A percentile compares a stretch with the other conserved stretches of the same genome.
These are phyloP conservation scores for Amaranthus cruentus DNA, from an alignment of 148 eudicot species.

Conservation along the genomic window DNA sequence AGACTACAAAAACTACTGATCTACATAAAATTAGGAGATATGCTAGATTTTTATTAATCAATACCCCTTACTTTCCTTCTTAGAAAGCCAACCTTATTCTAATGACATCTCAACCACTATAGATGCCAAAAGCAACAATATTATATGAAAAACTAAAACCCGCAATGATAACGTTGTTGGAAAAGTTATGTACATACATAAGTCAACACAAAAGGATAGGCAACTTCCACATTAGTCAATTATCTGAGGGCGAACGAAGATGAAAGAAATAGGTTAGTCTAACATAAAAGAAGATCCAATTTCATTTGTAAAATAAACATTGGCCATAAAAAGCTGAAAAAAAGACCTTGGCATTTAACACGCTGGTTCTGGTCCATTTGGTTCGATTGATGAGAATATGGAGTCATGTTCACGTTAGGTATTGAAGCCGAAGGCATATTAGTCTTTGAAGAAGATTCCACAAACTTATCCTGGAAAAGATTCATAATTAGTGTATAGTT, in stretches of 20 bases:
- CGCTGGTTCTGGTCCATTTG: conserved; percentile 44
- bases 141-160: not conserved
- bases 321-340: not conserved
- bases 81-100: not conserved
- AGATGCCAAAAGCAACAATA: not conserved
- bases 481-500: conserved; percentile 25
- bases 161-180: not conserved
- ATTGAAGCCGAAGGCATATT: conserved; percentile 45
- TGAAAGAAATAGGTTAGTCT: not conserved
- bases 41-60: not conserved
- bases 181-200: not conserved
- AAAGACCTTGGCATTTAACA: conserved; percentile 31
- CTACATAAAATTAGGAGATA: not conserved
- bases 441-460: conserved; percentile 50
- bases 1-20: not conserved
- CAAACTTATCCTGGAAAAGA: conserved; percentile 60
- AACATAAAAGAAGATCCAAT: not conserved
- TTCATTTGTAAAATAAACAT: not conserved
- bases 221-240: not conserved
- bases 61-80: not conserved
- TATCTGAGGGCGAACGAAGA: not conserved
- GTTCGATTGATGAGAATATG: conserved; percentile 46
- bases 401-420: conserved; percentile 32
- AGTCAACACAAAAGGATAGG: not conserved
- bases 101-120: too few species aligned